These are phyloP conservation scores for Leccinum boreale DNA, from an alignment of 768 basidiomycete genomes.

Conservation along the genomic window DNA sequence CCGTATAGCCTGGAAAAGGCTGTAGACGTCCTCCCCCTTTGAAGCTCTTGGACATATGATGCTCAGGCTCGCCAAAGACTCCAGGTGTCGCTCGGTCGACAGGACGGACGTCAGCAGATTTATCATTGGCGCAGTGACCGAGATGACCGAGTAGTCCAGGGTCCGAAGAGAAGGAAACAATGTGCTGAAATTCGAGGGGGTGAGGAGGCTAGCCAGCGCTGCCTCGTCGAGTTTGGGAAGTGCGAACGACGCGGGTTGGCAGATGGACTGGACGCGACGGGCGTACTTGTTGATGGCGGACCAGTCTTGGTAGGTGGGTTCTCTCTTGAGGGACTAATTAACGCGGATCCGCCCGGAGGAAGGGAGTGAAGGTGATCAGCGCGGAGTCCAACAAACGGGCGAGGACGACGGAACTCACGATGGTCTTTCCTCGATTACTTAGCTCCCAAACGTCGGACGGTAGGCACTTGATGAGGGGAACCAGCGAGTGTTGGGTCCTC, in stretches of 20 bases:
- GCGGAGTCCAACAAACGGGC: neutral
- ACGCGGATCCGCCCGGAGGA: neutral
- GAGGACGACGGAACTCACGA: slow-evolving; percentile 18
- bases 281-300: slow-evolving; percentile 21
- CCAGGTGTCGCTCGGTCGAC: slow-evolving; percentile 14
- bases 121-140: slow-evolving; percentile 18
- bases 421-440: slow-evolving; percentile 11
- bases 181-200: slow-evolving; percentile 16
- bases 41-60: slow-evolving; percentile 25
- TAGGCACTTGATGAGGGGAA: slow-evolving; percentile 29
- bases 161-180: slow-evolving; percentile 25
- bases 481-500: slow-evolving; percentile 28
- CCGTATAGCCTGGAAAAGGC: slow-evolving; percentile 24
- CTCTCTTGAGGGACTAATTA: slow-evolving; percentile 20
- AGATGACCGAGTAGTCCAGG: slow-evolving; percentile 29
- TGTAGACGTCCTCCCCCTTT: slow-evolving; percentile 14
- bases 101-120: slow-evolving; percentile 18
- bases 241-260: slow-evolving; percentile 21
- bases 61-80: slow-evolving; percentile 18
- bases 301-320: slow-evolving; percentile 23
- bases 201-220: slow-evolving; percentile 19
- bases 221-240: slow-evolving; percentile 26
- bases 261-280: slow-evolving; percentile 21
- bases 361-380: neutral
- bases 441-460: slow-evolving; percentile 25